Conservation (phyloP, 2,329 filamentous ascomycete species). For the Fusarium subtropicale region DNA sequence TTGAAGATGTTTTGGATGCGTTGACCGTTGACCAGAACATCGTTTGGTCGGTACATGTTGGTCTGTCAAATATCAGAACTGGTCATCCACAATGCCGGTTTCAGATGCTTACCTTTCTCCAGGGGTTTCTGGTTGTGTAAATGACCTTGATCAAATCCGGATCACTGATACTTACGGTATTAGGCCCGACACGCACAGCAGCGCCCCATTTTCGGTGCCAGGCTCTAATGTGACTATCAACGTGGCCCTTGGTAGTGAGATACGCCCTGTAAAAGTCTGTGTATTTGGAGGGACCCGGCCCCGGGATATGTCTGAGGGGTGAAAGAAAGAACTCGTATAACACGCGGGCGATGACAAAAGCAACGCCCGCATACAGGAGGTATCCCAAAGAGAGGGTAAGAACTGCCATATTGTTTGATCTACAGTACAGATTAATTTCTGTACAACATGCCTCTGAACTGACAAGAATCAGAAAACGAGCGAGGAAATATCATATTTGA, state of each 20-base stretch:
- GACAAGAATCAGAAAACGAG: not conserved
- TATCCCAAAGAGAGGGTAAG: slow-evolving; percentile 1
- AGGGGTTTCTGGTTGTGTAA: slow-evolving; percentile 32
- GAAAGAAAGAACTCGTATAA: slow-evolving; percentile 31
- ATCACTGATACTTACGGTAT: slow-evolving; percentile 35
- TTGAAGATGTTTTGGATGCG: slow-evolving; percentile 43
- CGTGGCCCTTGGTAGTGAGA: slow-evolving; percentile 26
- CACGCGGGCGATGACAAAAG: slow-evolving; percentile 11
- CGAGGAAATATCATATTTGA: slow-evolving; percentile 11
- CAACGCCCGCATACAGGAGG: slow-evolving; percentile 12
- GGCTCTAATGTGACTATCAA: slow-evolving; percentile 14
- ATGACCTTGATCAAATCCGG: slow-evolving; percentile 35
- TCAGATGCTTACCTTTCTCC: slow-evolving; percentile 26
- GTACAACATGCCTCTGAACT: not conserved
- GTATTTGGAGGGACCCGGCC: slow-evolving; percentile 19
- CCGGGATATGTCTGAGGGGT: slow-evolving; percentile 29
- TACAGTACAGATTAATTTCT: not conserved
- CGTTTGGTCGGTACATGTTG: slow-evolving; percentile 38
- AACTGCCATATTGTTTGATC: slow-evolving; percentile 30
- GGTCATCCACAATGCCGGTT: fast-evolving
- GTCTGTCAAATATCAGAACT: slow-evolving; percentile 12
- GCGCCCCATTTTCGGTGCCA: slow-evolving; percentile 36
- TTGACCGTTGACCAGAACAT: slow-evolving; percentile 35
- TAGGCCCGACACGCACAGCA: slow-evolving; percentile 33
- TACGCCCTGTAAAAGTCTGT: slow-evolving; percentile 35